Conservation (phyloP, 495 filamentous ascomycete species). For the Bacidia rubella region DNA sequence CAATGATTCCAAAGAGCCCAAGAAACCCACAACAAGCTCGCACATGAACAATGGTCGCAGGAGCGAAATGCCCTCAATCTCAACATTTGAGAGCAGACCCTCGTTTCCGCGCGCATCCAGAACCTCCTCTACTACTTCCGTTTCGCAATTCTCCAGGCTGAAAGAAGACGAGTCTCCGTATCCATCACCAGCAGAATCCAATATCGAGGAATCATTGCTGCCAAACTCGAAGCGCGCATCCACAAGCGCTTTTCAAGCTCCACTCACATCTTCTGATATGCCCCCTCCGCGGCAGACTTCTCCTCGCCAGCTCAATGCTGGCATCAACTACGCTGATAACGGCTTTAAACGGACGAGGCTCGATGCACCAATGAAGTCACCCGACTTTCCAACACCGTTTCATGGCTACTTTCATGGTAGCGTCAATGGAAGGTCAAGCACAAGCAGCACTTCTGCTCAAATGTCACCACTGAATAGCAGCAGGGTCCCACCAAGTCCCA, state of each 20-base stretch:
- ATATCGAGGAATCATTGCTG: constrained; percentile 11
- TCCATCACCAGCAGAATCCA: constrained; percentile 16
- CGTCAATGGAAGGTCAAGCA: not conserved
- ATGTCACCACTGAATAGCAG: not conserved
- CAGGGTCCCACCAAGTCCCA: not conserved
- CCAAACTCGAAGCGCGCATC: constrained; percentile 1
- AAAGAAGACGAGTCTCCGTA: constrained; percentile 10
- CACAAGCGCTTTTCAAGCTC: not conserved
- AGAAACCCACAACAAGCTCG: not conserved
- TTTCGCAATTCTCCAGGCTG: not conserved
- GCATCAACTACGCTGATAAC: not conserved
- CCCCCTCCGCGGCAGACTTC: constrained; percentile 15
- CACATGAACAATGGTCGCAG: not conserved
- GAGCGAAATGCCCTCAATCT: not conserved
- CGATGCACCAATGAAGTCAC: not conserved
- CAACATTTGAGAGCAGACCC: not conserved
- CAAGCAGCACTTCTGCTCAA: not conserved
- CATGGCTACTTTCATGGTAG: not conserved
- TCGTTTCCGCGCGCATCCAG: constrained; percentile 2
- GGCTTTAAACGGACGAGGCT: not conserved
- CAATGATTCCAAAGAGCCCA: not conserved
- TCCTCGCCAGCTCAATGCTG: not conserved
- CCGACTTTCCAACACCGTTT: not conserved
- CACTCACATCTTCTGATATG: constrained; percentile 9
- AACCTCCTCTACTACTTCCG: not conserved